Base-by-base conservation (phyloP, 371 early-diverging fungal genomes). In the Basidiobolus heterosporus region DNA sequence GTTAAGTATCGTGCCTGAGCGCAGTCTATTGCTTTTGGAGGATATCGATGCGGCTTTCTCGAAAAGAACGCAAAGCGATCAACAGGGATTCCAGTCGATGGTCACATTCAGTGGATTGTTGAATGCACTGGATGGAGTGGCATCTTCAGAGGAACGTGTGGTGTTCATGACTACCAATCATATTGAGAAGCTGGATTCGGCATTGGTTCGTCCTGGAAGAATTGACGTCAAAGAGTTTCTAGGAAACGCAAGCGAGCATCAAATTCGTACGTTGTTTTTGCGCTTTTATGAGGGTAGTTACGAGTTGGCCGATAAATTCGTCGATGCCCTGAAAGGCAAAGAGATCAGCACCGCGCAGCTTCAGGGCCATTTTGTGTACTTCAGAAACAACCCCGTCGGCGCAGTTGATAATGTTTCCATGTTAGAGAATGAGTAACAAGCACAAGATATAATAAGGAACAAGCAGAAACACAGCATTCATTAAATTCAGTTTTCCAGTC, bases 161-260 rank as follows among this genome's bases (percentile, higher is more conserved):
- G 82, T 96, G 20, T 89, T 98, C 57, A 95, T 99, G 90, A 99
- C 99, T 9, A 99, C 99, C 8, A 99, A 99, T 62, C 94, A 95
- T 57, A 74, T 95, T 20, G 95, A 94, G 21, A 72, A 72, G 2
- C 74, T 99, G 38, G 99, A 99, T 61, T 85, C 91, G 2, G 99
- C 99, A 0, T 68, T 99, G 38, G 82, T 98, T 48, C 74, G 99
- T 24, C 98, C 99, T 2, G 99, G 99, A 1, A 75, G 99, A 38
- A 93, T 99, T 8, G 99, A 99, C 54, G 47, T 91, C 49, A 85
- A 91, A 55, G 85, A 86, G 44, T 79, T 73, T 45, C 69, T 99
- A 17, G 98, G 85, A 13, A 77, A 89, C 53, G 92, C 87, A 0
- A 74, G 82, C 1, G 68, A 69, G 4, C 48, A 61, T 36, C 92